These are phyloP conservation scores for Panaeolus cyanescens DNA, from an alignment of 768 basidiomycete genomes.

Conservation along the genomic window DNA sequence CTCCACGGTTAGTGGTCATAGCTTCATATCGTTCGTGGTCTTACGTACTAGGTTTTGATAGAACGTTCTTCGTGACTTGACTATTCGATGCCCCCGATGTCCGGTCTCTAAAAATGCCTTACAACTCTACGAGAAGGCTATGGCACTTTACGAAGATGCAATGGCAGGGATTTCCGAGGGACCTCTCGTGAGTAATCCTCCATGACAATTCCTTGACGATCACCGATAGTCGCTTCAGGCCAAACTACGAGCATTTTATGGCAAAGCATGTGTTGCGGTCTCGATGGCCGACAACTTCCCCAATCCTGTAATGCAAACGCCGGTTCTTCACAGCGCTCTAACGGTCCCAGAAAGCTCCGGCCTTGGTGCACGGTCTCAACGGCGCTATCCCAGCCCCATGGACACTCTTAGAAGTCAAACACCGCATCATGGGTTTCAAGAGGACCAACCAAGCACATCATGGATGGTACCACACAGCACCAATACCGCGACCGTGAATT, in stretches of 20 bases:
- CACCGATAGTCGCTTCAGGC: not conserved
- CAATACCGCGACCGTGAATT: not conserved
- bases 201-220: not conserved
- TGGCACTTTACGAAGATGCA: not conserved
- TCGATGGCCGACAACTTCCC: not conserved
- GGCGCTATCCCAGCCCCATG: not conserved
- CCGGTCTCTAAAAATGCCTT: not conserved
- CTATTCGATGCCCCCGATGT: not conserved
- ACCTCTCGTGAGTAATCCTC: not conserved
- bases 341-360: not conserved
- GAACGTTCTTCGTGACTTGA: not conserved
- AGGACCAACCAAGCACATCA: not conserved
- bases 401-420: not conserved
- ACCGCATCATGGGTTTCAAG: not conserved
- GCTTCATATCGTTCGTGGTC: not conserved
- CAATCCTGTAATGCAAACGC: not conserved
- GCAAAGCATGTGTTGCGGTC: not conserved
- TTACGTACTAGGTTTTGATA: not conserved
- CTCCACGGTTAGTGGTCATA: conserved; percentile 41
- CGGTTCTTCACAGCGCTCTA: not conserved
- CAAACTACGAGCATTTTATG: not conserved
- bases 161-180: not conserved
- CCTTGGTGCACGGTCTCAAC: not conserved
- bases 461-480: not conserved
- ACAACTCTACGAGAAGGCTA: not conserved